Conservation (phyloP, 2,329 filamentous ascomycete species). For the Fusarium sp. region DNA sequence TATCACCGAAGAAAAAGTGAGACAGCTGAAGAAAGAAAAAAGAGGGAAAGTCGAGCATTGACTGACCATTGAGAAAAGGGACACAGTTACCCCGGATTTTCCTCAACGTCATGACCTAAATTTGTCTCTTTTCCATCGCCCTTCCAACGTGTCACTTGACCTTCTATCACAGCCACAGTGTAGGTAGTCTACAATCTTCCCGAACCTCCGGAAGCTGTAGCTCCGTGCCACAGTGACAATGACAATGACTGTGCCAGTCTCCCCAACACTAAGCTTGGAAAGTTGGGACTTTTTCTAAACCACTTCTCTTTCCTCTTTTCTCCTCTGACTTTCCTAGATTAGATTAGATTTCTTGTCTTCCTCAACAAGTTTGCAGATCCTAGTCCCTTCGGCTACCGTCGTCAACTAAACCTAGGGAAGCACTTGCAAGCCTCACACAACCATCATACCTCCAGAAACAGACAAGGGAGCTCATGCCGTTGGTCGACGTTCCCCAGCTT, state of each 20-base stretch:
- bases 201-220: constrained; percentile 26
- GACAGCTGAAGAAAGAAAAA: neutral
- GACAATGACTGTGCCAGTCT: neutral
- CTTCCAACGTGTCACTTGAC: constrained; percentile 30
- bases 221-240: constrained; percentile 18
- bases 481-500: constrained; percentile 35
- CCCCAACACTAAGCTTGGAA: neutral
- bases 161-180: neutral
- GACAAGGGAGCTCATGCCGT: constrained; percentile 22
- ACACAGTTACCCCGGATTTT: constrained; percentile 44
- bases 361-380: constrained; percentile 37
- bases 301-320: constrained; percentile 14
- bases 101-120: constrained; percentile 36
- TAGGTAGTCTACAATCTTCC: constrained; percentile 9
- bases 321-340: constrained; percentile 35
- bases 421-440: constrained; percentile 36
- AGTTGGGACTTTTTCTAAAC: neutral
- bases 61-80: constrained; percentile 27
- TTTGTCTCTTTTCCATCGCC: constrained; percentile 8
- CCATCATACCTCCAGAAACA: constrained; percentile 8
- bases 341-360: constrained; percentile 26
- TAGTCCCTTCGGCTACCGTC: constrained; percentile 20
- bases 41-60: constrained; percentile 9
- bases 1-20: constrained; percentile 10
- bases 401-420: constrained; percentile 17